Evolutionary conservation across 2,329 filamentous ascomycete genomes (phyloP), one percentile per base, ranked within the genome.

Genomic region (Phialophora macrospora): DNA sequence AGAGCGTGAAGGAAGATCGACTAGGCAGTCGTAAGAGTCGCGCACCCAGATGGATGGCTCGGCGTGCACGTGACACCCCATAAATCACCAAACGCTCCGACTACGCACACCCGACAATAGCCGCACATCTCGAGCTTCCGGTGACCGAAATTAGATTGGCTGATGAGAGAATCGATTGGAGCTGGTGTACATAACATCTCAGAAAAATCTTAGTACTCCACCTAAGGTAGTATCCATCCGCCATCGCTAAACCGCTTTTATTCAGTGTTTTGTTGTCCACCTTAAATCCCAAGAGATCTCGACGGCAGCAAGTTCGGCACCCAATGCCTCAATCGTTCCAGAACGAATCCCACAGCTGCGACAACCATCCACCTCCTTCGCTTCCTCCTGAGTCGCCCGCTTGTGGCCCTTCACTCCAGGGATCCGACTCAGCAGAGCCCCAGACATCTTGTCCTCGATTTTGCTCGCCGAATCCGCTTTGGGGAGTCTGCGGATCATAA

Each of bases 381-480:
- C 63, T 59, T 26, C 41, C 65, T 44, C 59, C 65, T 20, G 58
- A 58, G 22, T 71, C 77, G 34, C 70, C 76, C 22, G 67, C 75
- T 60, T 69, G 74, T 54, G 71, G 70, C 32, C 72, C 67, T 22
- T 66, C 70, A 59, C 58, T 61, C 71, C 73, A 75, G 9, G 74
- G 74, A 62, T 77, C 73, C 38, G 72, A 66, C 6, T 73, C 69
- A 26, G 72, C 72, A 26, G 72, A 72, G 6, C 77, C 76, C 73
- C 75, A 76, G n/a, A 76, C 68, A 51, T 77, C 75, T 62, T 74
- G 72, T 51, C 66, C 64, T 49, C 74, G 64, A 34, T 71, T 72
- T 24, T 65, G 63, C 8, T 44, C 20, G 5, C 58, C 61, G 20
- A 30, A 59, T 11, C 67, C 68, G 44, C 72, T 73, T 28, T 75